Conservation (phyloP, 495 filamentous ascomycete species). For the Neurospora terricola region DNA sequence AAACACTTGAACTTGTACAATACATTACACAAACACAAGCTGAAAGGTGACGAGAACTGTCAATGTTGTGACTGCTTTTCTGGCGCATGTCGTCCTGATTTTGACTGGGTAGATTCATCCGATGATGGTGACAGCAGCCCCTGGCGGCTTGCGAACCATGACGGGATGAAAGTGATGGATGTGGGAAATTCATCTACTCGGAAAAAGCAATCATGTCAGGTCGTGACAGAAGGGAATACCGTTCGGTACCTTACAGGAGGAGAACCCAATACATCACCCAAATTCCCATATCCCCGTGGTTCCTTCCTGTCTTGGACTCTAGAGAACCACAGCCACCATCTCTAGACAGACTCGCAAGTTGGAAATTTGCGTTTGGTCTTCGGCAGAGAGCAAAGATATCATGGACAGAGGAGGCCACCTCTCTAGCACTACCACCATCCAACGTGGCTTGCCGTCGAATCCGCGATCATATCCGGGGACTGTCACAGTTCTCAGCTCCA, state of each 20-base stretch:
- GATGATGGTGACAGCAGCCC: not conserved
- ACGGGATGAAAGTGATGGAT: not conserved
- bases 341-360: not conserved
- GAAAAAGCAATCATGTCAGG: not conserved
- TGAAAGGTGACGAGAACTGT: not conserved
- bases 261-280: too few relatives aligned
- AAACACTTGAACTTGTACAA: not conserved
- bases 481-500: not conserved
- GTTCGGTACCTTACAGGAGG: not conserved
- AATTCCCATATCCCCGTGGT: not conserved
- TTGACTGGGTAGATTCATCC: not conserved
- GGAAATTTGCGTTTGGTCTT: not conserved
- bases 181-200: not conserved
- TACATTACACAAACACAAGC: not conserved
- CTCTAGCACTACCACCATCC: not conserved
- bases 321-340: not conserved
- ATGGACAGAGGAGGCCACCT: not conserved
- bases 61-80: not conserved
- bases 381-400: not conserved
- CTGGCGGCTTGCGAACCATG: not conserved
- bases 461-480: not conserved
- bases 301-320: not conserved
- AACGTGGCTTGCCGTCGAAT: not conserved
- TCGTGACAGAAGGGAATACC: not conserved
- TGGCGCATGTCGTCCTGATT: not conserved